Percentiles rank a stretch among this genome's conserved stretches.
These are phyloP conservation scores for Yamadazyma aaseri DNA, from an alignment of 1,139 yeast genomes.

Conservation along the genomic window DNA sequence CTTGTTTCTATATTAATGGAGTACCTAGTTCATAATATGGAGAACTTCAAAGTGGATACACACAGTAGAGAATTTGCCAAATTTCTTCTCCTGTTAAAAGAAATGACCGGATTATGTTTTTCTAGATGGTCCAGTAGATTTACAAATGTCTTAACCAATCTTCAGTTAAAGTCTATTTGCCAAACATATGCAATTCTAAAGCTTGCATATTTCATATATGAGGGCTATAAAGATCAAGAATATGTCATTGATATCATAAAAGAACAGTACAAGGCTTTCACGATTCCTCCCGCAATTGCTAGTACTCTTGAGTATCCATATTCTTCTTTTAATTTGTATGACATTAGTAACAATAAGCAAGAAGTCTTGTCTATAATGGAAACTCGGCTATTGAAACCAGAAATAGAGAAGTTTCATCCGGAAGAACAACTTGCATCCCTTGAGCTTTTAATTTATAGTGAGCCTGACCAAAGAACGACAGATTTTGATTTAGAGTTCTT, in stretches of 20 bases:
- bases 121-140: conserved; percentile 13
- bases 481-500: conserved; percentile 10
- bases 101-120: conserved; percentile 16
- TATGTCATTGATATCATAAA: conserved; percentile 14
- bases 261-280: conserved; percentile 18
- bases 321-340: conserved; percentile 11
- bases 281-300: conserved; percentile 21
- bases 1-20: conserved; percentile 23
- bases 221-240: conserved; percentile 36
- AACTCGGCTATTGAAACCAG: conserved; percentile 11
- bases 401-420: conserved; percentile 9
- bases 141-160: conserved; percentile 12
- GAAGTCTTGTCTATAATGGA: conserved; percentile 12
- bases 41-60: conserved; percentile 19
- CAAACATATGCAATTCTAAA: conserved; percentile 16
- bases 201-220: conserved; percentile 21
- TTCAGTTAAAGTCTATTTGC: conserved; percentile 15
- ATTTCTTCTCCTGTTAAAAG: conserved; percentile 23
- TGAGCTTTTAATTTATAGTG: conserved; percentile 4
- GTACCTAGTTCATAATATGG: conserved; percentile 20
- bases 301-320: conserved; percentile 10
- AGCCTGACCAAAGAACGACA: conserved; percentile 2
- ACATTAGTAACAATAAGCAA: conserved; percentile 11
- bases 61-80: conserved; percentile 18
- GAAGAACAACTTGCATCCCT: conserved; percentile 8